Conservation (phyloP, 2,329 filamentous ascomycete genomes). For the Tolypocladium sp. region DNA sequence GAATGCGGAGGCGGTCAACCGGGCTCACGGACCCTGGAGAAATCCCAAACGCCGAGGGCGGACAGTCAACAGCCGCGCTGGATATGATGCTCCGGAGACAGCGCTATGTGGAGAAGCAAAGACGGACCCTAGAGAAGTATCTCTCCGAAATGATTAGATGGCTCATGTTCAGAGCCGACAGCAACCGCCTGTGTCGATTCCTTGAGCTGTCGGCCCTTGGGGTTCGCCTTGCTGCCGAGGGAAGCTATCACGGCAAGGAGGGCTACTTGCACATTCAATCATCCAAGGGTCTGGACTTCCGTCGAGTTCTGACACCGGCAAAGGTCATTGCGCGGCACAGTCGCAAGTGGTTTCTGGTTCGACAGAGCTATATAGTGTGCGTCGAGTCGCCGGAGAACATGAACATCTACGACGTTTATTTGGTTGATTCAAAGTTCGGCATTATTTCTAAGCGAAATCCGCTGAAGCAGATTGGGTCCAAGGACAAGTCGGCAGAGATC, state of each 20-base stretch:
- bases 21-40: constrained; percentile 37
- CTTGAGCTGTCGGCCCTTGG: constrained; percentile 89
- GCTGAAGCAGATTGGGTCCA: constrained; percentile 41
- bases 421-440: constrained; percentile 84
- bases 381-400: constrained; percentile 98
- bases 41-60: constrained; percentile 28
- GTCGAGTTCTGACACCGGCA: constrained; percentile 67
- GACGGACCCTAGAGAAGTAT: constrained; percentile 80
- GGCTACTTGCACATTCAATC: constrained; percentile 89
- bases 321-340: constrained; percentile 75
- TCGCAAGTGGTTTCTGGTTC: constrained; percentile 96
- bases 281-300: constrained; percentile 78
- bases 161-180: constrained; percentile 93
- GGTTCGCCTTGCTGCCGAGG: constrained; percentile 86
- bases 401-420: constrained; percentile 96
- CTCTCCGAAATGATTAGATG: constrained; percentile 90
- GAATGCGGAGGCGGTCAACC: constrained; percentile 44
- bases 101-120: constrained; percentile 72
- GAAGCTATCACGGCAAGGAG: constrained; percentile 96
- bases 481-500: constrained; percentile 47
- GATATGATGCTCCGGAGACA: constrained; percentile 32
- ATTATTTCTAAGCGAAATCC: constrained; percentile 65
- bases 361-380: constrained; percentile 94
- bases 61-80: constrained; percentile 39
- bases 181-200: constrained; percentile 92